Base-by-base conservation (phyloP, 192 early-diverging fungal species). In the Coemansia sp. region DNA sequence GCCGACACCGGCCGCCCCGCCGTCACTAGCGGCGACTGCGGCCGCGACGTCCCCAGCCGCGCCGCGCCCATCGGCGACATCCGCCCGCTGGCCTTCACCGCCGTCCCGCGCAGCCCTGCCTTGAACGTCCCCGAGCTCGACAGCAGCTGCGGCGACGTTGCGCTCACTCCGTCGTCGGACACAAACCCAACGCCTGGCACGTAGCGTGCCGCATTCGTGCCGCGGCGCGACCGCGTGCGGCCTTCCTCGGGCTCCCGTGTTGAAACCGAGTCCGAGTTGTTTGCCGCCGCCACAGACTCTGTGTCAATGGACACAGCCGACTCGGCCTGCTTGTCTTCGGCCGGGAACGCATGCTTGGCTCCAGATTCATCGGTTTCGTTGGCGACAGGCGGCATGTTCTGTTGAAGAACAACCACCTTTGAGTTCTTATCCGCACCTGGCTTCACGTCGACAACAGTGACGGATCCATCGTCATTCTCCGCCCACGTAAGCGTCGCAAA, bases 101-200 rank as follows among this genome's bases (percentile, higher is more conserved):
- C 60, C 19, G 48, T 32, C 30, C 31, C 21, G 16, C 49, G 31
- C 38, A 40, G 45, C 32, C 45, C 62, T 18, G 53, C 33, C n/a
- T 53, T 35, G 29, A 61, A 62, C 12, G 49, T 40, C 0, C 52
- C 25, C 38, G 29, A 57, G 18, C 44, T 48, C n/a, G 60, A 31
- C 4, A 53, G 42, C 32, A 66, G 55, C 60, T 70, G 74, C 23
- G 74, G 74, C 38, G 74, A 77, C 9, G 74, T 77, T 6, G 74
- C 58, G 40, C 52, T 67, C 28, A 62, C 53, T 10, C 74, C 74
- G 45, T 77, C 74, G 28, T 71, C 74, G 0, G 74, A 67, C 31
- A 77, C 67, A 58, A 77, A 77, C 6, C 74, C 74, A 9, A 77
- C 74, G 10, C 74, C 74, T 1, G 74, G 74, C 19, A 77, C 74